Base-by-base conservation (phyloP, 768 basidiomycete species). In the Fomitopsis pulvina region DNA sequence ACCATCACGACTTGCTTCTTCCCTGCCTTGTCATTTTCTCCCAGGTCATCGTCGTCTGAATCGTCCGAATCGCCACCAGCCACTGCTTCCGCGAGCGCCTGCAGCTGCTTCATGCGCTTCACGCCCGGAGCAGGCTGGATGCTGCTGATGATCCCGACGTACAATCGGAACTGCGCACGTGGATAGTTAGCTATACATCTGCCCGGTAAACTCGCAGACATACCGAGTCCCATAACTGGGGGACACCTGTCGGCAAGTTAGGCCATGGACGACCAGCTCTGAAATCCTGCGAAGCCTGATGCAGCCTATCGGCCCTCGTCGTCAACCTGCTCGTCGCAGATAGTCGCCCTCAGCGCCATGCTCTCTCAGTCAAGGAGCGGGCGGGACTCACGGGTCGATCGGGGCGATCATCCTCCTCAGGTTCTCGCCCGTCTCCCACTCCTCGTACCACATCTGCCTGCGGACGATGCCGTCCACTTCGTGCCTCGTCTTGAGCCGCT, bases 371-470 rank as follows among this genome's bases (percentile, higher is more conserved):
- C 22, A 38, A 18, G 7, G 32, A 21, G 27, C 26, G 9, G 39
- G 6, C 14, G 25, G 7, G 14, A 69, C 81, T 57, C 54, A 86
- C 85, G 68, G 63, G 59, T 85, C 71, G 50, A 76, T 77, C 29
- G 64, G 68, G 37, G 65, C 66, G 25, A 60, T 66, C 3, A 61
- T 66, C 32, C 68, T 63, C 51, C 79, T 69, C 27, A 72, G 64
- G 42, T 71, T 64, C 61, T 88, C 85, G 2, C 67, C 70, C 37
- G 83, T 78, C 44, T 76, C 76, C 87, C 87, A 90, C n/a, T 78
- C 68, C 52, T 86, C 79, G 68, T 75, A 85, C 86, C 86, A 90
- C 37, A 69, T 68, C 16, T 59, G 47, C 45, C 62, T 65, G 27
- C 63, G 64, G 41, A 52, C 51, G 2, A 60, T 58, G 16, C 54